A percentile compares a stretch with the other conserved stretches of the same genome.
Evolutionary conservation across 2,329 filamentous ascomycete species (phyloP).

Genomic region (Karstenula rhodostoma): DNA sequence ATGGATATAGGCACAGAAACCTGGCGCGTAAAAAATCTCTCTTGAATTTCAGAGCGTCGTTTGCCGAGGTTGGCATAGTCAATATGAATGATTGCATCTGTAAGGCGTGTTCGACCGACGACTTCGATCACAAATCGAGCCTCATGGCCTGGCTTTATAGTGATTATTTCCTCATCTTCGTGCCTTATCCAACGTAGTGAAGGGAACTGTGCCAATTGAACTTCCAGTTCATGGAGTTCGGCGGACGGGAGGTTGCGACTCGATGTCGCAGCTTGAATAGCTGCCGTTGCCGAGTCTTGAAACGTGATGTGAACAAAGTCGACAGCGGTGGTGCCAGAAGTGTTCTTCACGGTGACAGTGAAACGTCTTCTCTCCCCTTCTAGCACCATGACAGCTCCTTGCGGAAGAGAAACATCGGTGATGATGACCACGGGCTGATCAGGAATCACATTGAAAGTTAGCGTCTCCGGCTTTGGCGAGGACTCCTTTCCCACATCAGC

Average conservation of each 20-base stretch:
- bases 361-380: constrained; percentile 86
- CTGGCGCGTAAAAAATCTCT: constrained; percentile 84
- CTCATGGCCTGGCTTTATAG: constrained; percentile 72
- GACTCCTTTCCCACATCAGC: constrained; percentile 27
- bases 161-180: constrained; percentile 55
- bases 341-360: constrained; percentile 80
- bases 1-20: constrained; percentile 81
- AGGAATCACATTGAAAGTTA: constrained; percentile 78
- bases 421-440: constrained; percentile 80
- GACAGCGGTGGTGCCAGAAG: constrained; percentile 72
- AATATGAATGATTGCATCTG: constrained; percentile 79
- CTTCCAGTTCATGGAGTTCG: constrained; percentile 86
- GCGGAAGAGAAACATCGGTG: constrained; percentile 78
- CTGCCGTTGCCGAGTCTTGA: constrained; percentile 83
- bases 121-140: constrained; percentile 84
- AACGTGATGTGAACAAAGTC: constrained; percentile 90
- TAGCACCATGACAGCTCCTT: constrained; percentile 89
- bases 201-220: constrained; percentile 76
- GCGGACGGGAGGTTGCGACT: constrained; percentile 79
- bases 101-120: constrained; percentile 84
- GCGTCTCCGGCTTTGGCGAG: constrained; percentile 48
- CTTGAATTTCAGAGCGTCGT: constrained; percentile 70
- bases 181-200: constrained; percentile 63
- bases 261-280: constrained; percentile 76
- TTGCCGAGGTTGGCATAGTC: constrained; percentile 86